phyloP scores from a whole-genome alignment of 1,139 yeast genomes.

The Sugiyamaella paludigena region DNA sequence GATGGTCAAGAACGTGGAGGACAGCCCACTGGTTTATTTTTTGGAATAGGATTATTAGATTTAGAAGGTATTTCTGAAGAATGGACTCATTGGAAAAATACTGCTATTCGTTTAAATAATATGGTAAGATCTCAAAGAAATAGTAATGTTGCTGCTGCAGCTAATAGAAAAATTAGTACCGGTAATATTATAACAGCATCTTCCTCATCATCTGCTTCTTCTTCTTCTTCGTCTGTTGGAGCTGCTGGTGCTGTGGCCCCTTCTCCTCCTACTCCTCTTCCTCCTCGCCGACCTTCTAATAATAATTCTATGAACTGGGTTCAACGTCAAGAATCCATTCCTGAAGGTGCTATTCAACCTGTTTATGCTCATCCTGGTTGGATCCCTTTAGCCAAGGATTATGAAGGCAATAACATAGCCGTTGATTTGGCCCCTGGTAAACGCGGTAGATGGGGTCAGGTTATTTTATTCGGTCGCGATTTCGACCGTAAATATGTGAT shows the following conservation, averaged over 20 bases:
- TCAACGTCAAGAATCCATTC: constrained; percentile 61
- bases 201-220: constrained; percentile 6
- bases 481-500: constrained; percentile 77
- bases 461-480: constrained; percentile 84
- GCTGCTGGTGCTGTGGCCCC: constrained; percentile 17
- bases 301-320: constrained; percentile 29
- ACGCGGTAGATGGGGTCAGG: constrained; percentile 75
- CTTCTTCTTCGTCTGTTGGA: constrained; percentile 6
- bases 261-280: constrained; percentile 7
- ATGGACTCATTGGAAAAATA: constrained; percentile 69
- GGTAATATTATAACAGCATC: background rate
- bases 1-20: constrained; percentile 84
- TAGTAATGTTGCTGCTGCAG: constrained; percentile 14
- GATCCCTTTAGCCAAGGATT: constrained; percentile 88
- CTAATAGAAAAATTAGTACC: background rate
- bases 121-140: constrained; percentile 20
- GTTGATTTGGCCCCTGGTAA: constrained; percentile 84
- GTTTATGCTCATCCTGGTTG: constrained; percentile 84
- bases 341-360: constrained; percentile 66
- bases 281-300: constrained; percentile 12
- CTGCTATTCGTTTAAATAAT: constrained; percentile 44
- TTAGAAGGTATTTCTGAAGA: constrained; percentile 70
- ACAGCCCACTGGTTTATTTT: constrained; percentile 67
- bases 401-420: constrained; percentile 86
- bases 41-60: constrained; percentile 69